Evolutionary conservation across 2,329 filamentous ascomycete species (phyloP).

Genomic region (Aspergillus niger): DNA sequence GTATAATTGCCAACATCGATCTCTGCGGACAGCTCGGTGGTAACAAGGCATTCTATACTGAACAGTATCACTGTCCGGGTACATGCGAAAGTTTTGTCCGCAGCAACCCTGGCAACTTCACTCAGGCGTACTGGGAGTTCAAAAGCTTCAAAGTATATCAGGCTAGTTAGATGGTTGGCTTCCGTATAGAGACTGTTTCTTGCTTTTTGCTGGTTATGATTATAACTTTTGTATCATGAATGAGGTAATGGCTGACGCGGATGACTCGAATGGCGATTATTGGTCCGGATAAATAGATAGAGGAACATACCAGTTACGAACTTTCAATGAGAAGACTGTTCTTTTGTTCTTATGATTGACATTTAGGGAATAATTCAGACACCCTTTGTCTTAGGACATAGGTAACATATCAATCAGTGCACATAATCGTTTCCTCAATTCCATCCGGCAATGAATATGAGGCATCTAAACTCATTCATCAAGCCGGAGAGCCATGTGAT

Average conservation of each 20-base stretch:
- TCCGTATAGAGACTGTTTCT: not conserved
- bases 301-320: not conserved
- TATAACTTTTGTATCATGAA: not conserved
- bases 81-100: constrained; percentile 62
- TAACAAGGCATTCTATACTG: constrained; percentile 33
- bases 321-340: not conserved
- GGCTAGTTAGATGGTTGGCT: not conserved
- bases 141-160: not conserved
- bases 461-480: too few species aligned
- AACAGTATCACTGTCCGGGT: constrained; percentile 47
- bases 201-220: not conserved
- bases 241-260: not conserved
- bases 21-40: constrained; percentile 61
- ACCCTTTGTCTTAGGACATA: too few species aligned
- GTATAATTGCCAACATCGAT: constrained; percentile 67
- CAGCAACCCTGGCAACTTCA: constrained; percentile 58
- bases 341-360: not conserved
- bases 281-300: not conserved
- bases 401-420: too few species aligned
- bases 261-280: not conserved
- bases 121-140: constrained; percentile 55
- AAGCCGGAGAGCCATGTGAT: too few species aligned
- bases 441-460: too few species aligned
- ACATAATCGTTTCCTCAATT: too few species aligned
- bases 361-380: too few species aligned